Conservation (phyloP, 768 basidiomycete genomes). For the Xerocomellus intermedius region DNA sequence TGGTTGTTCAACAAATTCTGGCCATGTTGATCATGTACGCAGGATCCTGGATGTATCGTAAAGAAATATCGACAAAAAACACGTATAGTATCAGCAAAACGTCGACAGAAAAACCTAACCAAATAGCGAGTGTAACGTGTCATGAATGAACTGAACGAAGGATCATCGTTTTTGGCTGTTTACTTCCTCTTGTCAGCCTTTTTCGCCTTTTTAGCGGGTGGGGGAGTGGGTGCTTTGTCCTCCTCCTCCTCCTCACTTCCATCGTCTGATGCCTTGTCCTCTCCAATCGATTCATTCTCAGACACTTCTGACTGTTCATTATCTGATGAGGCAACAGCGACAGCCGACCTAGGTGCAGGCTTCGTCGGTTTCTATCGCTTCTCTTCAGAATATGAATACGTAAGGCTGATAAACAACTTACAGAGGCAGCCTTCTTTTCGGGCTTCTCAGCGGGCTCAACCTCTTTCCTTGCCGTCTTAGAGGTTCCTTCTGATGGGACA, state of each 20-base stretch:
- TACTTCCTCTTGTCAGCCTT: conserved; percentile 29
- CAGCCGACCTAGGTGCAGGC: conserved; percentile 24
- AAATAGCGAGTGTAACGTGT: conserved; percentile 6
- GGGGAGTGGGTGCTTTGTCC: conserved; percentile 28
- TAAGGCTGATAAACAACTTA: conserved; percentile 15
- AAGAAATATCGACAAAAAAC: conserved; percentile 27
- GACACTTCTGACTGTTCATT: conserved; percentile 33
- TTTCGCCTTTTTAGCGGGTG: conserved; percentile 30
- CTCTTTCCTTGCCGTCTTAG: conserved; percentile 30
- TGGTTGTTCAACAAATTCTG: neutral
- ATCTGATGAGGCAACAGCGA: conserved; percentile 26
- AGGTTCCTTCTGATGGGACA: conserved; percentile 45
- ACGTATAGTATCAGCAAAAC: conserved; percentile 25
- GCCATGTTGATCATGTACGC: neutral
- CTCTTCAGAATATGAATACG: conserved; percentile 15
- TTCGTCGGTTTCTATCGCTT: conserved; percentile 25
- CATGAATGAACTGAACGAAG: conserved; percentile 8
- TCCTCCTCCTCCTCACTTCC: conserved; percentile 28
- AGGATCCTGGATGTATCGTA: conserved; percentile 22
- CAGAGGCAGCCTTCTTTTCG: conserved; percentile 25
- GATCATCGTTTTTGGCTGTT: conserved; percentile 1
- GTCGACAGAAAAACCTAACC: conserved; percentile 1
- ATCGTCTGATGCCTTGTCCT: conserved; percentile 23
- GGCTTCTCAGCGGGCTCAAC: conserved; percentile 30
- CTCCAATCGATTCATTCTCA: conserved; percentile 23